phyloP scores from a whole-genome alignment of 192 early-diverging fungal genomes.

The Podila epigama region DNA sequence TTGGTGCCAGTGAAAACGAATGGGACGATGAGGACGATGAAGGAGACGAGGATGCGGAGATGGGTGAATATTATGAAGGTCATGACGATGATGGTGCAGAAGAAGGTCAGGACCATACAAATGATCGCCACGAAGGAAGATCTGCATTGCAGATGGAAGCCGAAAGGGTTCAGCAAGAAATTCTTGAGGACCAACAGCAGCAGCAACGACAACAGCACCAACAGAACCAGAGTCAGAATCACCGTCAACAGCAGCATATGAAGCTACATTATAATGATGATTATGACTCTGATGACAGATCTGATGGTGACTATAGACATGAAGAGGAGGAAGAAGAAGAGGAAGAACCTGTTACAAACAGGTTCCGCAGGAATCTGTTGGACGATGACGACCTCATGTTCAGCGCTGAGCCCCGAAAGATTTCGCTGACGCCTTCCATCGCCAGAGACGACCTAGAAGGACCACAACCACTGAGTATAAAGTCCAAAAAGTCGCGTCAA shows the following conservation, averaged over 20 bases:
- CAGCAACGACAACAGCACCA: no score
- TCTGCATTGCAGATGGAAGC: conserved; percentile 57
- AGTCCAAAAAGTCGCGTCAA: conserved; percentile 27
- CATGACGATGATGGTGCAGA: neutral
- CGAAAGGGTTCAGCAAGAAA: conserved; percentile 47
- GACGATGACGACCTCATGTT: conserved; percentile 41
- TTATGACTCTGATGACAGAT: conserved; percentile 49
- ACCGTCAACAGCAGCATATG: conserved; percentile 18
- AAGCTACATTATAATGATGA: conserved; percentile 53
- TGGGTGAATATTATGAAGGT: conserved; percentile 48
- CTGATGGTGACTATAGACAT: conserved; percentile 49
- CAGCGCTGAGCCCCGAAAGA: conserved; percentile 56
- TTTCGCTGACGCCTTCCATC: conserved; percentile 59
- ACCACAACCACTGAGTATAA: conserved; percentile 2
- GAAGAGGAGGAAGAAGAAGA: conserved; percentile 50
- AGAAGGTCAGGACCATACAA: neutral
- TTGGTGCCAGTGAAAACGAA: conserved; percentile 30
- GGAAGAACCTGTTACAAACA: conserved; percentile 30
- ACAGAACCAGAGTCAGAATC: conserved; percentile 1
- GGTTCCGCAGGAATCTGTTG: conserved; percentile 17
- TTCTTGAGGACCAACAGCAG: conserved; percentile 21
- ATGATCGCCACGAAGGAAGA: conserved; percentile 35
- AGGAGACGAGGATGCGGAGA: conserved; percentile 32
- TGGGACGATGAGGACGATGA: conserved; percentile 39
- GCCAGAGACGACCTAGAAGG: conserved; percentile 49